Percentiles rank a stretch among this genome's conserved stretches.
These are phyloP conservation scores for Vanderwaltozyma tropicalis DNA, from an alignment of 805 yeast genomes.

Conservation along the genomic window DNA sequence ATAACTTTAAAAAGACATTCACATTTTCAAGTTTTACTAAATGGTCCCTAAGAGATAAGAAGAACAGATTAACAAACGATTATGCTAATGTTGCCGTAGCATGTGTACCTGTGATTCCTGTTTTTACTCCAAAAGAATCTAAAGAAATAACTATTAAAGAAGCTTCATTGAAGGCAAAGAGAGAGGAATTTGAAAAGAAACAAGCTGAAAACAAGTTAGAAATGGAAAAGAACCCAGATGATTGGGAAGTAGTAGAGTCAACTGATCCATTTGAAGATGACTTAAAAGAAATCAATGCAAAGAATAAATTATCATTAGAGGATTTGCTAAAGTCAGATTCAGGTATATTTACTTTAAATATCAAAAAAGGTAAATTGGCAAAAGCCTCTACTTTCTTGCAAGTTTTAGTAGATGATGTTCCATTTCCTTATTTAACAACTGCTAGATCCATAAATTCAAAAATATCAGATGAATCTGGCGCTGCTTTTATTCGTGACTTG, in stretches of 20 bases:
- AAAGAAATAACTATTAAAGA: constrained; percentile 37
- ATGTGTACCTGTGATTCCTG: constrained; percentile 56
- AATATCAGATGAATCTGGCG: constrained; percentile 41
- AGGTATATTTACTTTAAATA: constrained; percentile 50
- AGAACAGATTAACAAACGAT: constrained; percentile 41
- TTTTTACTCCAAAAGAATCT: constrained; percentile 48
- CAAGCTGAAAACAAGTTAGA: constrained; percentile 41
- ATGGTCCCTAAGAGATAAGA: constrained; percentile 23
- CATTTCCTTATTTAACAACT: constrained; percentile 47
- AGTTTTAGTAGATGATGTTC: constrained; percentile 53
- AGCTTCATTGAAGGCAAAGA: constrained; percentile 30
- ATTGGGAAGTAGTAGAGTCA: constrained; percentile 52
- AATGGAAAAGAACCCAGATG: constrained; percentile 46
- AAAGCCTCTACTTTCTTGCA: constrained; percentile 45
- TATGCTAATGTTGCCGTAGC: constrained; percentile 44
- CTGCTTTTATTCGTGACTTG: constrained; percentile 61
- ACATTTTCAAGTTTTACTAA: constrained; percentile 28
- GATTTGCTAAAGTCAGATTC: constrained; percentile 43
- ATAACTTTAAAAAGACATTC: constrained; percentile 29
- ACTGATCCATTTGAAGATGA: constrained; percentile 34
- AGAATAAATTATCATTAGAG: constrained; percentile 40
- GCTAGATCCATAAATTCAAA: constrained; percentile 38
- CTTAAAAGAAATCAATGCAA: constrained; percentile 22
- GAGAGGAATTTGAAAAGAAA: constrained; percentile 32
- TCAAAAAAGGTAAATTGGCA: constrained; percentile 40